Evolutionary conservation across 2,329 filamentous ascomycete genomes (phyloP).

Genomic region (Fusarium newnesense): DNA sequence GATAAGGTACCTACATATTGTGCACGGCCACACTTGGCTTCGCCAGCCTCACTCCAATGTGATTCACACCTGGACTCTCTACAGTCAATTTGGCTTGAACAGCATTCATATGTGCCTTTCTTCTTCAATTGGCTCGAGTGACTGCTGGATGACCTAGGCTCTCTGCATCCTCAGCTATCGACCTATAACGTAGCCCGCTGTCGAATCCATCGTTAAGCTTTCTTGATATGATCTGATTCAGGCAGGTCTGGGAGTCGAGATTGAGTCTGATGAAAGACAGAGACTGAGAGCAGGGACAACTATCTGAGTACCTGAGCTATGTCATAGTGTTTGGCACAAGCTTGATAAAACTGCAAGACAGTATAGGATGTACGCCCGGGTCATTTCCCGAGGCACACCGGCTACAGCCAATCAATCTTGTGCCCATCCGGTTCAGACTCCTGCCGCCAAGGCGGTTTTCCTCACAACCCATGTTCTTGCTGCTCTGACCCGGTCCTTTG

Average conservation of each 20-base stretch:
- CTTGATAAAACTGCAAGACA: background rate
- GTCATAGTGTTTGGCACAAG: background rate
- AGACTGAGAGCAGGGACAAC: background rate
- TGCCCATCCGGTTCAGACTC: background rate
- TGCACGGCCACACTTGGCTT: constrained; percentile 14
- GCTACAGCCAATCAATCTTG: constrained; percentile 7
- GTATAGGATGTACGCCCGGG: constrained; percentile 3
- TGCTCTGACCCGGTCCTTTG: background rate
- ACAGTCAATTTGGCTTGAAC: background rate
- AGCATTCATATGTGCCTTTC: background rate
- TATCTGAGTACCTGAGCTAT: background rate
- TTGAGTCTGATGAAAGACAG: background rate
- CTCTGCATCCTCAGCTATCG: background rate
- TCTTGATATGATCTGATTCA: background rate
- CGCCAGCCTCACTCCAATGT: background rate
- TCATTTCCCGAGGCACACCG: constrained; percentile 21
- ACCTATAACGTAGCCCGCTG: background rate
- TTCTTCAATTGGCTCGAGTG: background rate
- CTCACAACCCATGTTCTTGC: background rate
- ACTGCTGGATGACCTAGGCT: background rate
- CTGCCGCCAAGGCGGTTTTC: background rate
- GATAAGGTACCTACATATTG: background rate
- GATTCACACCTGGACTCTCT: background rate
- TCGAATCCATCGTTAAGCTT: background rate
- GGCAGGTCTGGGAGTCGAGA: background rate